Evolutionary conservation across 768 basidiomycete species (phyloP).

Genomic region (Tremella yokohamensis): DNA sequence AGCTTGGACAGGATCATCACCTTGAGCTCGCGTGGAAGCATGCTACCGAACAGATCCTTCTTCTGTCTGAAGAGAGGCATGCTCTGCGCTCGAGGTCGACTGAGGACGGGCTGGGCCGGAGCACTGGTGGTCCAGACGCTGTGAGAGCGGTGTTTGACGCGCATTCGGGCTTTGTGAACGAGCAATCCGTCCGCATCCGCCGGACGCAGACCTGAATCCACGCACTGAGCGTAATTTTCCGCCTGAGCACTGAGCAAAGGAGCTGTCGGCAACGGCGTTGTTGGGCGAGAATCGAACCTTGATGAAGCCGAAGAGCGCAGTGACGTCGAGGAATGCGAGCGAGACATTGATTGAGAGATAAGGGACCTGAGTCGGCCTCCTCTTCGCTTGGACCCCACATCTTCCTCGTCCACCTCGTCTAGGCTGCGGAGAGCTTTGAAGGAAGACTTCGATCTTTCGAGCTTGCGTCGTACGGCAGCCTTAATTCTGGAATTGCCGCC

Average conservation of each 20-base stretch:
- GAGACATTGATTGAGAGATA: constrained; percentile 5
- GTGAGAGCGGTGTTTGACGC: not conserved
- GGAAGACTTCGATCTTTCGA: constrained; percentile 20
- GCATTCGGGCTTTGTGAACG: constrained; percentile 1
- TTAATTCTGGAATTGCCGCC: constrained; percentile 2
- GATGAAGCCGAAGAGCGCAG: not conserved
- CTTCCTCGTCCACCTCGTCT: not conserved
- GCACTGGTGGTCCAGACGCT: not conserved
- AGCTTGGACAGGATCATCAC: constrained; percentile 24
- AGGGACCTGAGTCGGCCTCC: constrained; percentile 6
- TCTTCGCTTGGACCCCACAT: not conserved
- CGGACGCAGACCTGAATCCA: not conserved
- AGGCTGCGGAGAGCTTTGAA: constrained; percentile 11
- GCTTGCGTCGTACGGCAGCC: constrained; percentile 16
- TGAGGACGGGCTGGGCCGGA: constrained; percentile 1
- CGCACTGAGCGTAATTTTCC: not conserved
- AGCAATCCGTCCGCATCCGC: not conserved
- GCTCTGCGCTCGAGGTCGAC: not conserved
- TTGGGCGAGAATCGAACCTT: not conserved
- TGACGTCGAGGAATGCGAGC: constrained; percentile 4
- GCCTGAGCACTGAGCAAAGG: not conserved
- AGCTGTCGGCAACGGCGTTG: not conserved
- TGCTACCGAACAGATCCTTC: constrained; percentile 20
- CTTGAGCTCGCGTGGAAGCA: constrained; percentile 33
- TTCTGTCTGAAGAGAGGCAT: constrained; percentile 5